Percentiles rank a stretch among this genome's conserved stretches.
Evolutionary conservation across 345 rosid species (phyloP).

Genomic region (Kandelia obovata): DNA sequence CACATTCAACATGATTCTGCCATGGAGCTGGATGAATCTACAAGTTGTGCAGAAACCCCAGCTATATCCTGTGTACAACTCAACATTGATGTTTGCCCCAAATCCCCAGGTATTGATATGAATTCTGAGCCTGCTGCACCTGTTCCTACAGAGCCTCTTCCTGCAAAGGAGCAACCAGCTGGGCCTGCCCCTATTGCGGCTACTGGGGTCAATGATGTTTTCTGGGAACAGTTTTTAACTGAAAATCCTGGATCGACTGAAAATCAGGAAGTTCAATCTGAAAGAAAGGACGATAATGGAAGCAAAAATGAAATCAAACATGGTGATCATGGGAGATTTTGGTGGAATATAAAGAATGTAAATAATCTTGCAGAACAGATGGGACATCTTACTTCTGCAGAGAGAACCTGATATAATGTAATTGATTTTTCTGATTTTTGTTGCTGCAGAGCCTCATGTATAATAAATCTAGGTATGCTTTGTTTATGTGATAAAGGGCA

Average conservation of each 20-base stretch:
- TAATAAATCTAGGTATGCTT: conserved; percentile 18
- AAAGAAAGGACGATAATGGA: conserved; percentile 55
- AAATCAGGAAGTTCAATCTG: conserved; percentile 66
- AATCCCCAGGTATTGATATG: conserved; percentile 79
- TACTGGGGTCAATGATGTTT: conserved; percentile 77
- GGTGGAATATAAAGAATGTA: conserved; percentile 66
- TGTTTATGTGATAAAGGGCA: conserved; percentile 4
- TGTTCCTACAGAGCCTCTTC: conserved; percentile 33
- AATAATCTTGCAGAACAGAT: conserved; percentile 74
- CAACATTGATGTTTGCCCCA: conserved; percentile 41
- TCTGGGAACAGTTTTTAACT: conserved; percentile 96
- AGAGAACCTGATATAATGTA: conserved; percentile 51
- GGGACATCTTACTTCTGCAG: conserved; percentile 81
- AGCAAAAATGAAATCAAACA: conserved; percentile 40
- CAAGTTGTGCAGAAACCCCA: conserved; percentile 68
- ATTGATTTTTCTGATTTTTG: conserved; percentile 15
- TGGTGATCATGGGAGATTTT: conserved; percentile 47
- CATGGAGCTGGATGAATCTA: conserved; percentile 65
- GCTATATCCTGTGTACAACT: conserved; percentile 50
- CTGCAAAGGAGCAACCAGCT: conserved; percentile 29
- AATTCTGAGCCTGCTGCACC: conserved; percentile 54
- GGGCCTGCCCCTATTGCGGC: conserved; percentile 36
- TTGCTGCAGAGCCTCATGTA: conserved; percentile 8
- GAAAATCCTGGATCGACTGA: conserved; percentile 87
- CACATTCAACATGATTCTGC: conserved; percentile 27